Base-by-base conservation (phyloP, 176 grass and related monocot genomes). In the Bonia amplexicaulis region DNA sequence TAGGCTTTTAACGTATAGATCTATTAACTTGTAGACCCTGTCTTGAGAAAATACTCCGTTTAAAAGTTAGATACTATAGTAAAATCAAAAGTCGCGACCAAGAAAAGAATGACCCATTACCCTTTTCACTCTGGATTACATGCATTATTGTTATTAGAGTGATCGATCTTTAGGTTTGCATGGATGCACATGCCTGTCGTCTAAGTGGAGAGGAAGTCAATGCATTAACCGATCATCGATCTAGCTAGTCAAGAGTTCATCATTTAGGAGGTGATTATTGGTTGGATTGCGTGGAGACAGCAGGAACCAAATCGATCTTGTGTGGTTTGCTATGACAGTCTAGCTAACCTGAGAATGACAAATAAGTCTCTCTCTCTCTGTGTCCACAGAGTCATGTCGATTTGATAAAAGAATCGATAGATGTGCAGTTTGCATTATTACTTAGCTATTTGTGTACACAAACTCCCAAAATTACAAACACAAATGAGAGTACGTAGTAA, bases 211-310 rank as follows among this genome's bases (percentile, higher is more conserved):
- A n/a, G 8, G 29, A 52, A 48, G 79, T 87, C 79, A 88, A 83
- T 82, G 79, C 79, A 23, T 60, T 49, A 37, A 35, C 49, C 27
- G 48, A 6, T 40, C 9, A 17, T 60, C 12, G 44, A 46, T 46
- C 44, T 46, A 46, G 60, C 11, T 77, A 25, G 80, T 88, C 86
- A 82, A 82, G 64, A 62, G 62, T 44, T 81, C 74, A 82, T 88
- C 64, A 88, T 82, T 74, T 1, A 17, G 63, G 53, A 41, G 51
- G 70, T 41, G 72, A 62, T 52, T 64, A 77, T 77, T 71, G 70
- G 5, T 77, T 60, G 63, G 64, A 40, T 79, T 7, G 19, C 42
- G 11, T 46, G 44, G 60, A 79, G 23, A 26, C 42, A 75, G 72
- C 42, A 75, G 72, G 72, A 37, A 48, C 44, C 67, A 59, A 70